These are phyloP conservation scores for Aspergillus sp. DNA, from an alignment of 2,329 filamentous ascomycete genomes.

Conservation along the genomic window DNA sequence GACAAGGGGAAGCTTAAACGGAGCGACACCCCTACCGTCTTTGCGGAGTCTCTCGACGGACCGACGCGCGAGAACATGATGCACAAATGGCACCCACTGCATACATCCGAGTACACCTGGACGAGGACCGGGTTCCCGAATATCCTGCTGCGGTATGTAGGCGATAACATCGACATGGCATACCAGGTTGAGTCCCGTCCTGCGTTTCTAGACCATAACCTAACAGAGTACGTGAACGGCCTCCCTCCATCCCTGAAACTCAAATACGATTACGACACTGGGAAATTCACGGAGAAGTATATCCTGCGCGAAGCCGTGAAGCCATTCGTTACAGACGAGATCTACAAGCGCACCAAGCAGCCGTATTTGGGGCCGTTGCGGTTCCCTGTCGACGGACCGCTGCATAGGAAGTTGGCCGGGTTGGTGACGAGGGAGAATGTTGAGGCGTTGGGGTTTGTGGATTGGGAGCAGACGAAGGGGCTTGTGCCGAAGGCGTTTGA, in stretches of 20 bases:
- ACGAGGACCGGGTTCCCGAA: constrained; percentile 4
- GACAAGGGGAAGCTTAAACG: constrained; percentile 9
- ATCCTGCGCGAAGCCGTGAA: constrained; percentile 52
- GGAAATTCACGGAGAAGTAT: constrained; percentile 48
- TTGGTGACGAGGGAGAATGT: constrained; percentile 40
- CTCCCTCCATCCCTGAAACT: constrained; percentile 32
- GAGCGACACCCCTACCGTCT: constrained; percentile 13
- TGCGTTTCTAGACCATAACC: constrained; percentile 31
- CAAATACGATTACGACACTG: constrained; percentile 11
- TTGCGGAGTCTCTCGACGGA: constrained; percentile 3
- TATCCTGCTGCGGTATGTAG: constrained; percentile 16
- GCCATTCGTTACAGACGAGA: constrained; percentile 53
- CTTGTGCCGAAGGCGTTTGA: constrained; percentile 30
- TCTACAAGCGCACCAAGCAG: constrained; percentile 52
- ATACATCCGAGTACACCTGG: constrained; percentile 12
- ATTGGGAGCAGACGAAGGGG: constrained; percentile 29
- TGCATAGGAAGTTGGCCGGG: constrained; percentile 34
- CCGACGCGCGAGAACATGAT: background rate
- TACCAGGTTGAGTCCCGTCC: constrained; percentile 29
- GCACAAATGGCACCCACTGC: constrained; percentile 41
- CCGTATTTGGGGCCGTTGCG: constrained; percentile 48
- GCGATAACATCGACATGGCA: constrained; percentile 25
- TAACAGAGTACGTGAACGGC: constrained; percentile 30
- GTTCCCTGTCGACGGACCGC: constrained; percentile 45
- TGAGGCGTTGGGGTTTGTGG: constrained; percentile 41